Evolutionary conservation across 257 asterid species (phyloP).

Genomic region (Mentha longifolia): DNA sequence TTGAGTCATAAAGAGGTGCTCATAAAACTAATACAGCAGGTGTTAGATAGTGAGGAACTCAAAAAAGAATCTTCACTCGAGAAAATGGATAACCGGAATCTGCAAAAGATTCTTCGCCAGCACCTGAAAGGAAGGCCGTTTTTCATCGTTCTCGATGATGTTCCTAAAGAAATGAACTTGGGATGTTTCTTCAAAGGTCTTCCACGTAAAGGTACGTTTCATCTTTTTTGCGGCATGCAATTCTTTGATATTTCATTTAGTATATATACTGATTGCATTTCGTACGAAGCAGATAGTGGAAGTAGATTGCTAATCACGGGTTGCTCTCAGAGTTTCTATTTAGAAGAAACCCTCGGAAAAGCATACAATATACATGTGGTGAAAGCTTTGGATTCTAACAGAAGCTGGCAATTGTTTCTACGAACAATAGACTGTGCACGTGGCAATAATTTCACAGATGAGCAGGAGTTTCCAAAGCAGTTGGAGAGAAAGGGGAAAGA

Average conservation of each 20-base stretch:
- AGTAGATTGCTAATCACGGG: too few relatives aligned
- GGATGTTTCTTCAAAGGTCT: not conserved
- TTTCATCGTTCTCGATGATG: not conserved
- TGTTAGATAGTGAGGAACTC: not conserved
- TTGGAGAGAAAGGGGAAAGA: conserved; percentile 26
- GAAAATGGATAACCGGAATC: not conserved
- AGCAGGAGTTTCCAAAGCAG: conserved; percentile 11
- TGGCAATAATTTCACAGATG: not conserved
- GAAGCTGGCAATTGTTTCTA: conserved; percentile 41
- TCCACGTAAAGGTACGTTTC: not conserved
- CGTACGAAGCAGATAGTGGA: too few relatives aligned
- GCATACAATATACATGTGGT: not conserved
- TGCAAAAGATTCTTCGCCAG: not conserved
- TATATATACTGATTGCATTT: too few relatives aligned
- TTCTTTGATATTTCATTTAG: too few relatives aligned
- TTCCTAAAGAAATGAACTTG: not conserved
- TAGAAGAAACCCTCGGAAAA: too few relatives aligned
- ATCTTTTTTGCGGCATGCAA: too few relatives aligned
- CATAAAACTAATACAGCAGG: not conserved
- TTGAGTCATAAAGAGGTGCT: not conserved
- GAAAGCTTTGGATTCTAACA: not conserved
- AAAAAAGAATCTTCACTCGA: not conserved
- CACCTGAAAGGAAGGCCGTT: not conserved
- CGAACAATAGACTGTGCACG: not conserved
- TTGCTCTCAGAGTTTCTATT: too few relatives aligned